Percentiles rank a stretch among this genome's conserved stretches.
These are phyloP conservation scores for Rhodotorula diobovata DNA, from an alignment of 768 basidiomycete species.

Conservation along the genomic window DNA sequence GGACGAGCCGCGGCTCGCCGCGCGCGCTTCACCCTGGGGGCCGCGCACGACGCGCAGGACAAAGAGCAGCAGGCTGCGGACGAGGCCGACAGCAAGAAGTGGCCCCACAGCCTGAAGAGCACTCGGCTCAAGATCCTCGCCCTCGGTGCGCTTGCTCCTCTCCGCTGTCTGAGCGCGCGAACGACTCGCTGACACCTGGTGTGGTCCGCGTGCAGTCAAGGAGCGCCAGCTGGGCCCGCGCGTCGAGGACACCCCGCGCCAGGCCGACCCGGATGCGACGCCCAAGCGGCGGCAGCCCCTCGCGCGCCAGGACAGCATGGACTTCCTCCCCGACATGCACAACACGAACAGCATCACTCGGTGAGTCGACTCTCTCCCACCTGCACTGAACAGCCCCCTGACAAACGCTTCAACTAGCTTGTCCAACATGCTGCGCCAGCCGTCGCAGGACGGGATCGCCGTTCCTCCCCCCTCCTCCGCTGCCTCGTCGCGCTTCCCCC, in stretches of 20 bases:
- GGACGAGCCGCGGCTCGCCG: not conserved
- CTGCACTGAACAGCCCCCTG: too few species aligned
- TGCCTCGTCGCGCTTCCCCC: not conserved
- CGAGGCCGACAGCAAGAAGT: not conserved
- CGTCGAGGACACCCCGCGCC: constrained; percentile 23
- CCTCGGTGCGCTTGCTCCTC: constrained; percentile 10
- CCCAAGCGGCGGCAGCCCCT: constrained; percentile 25
- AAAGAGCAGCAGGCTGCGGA: not conserved
- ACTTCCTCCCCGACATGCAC: constrained; percentile 28
- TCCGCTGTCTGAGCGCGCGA: not conserved
- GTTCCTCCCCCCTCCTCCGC: not conserved
- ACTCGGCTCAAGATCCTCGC: constrained; percentile 27
- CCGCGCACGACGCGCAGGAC: not conserved
- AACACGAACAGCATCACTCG: constrained; percentile 19
- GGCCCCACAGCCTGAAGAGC: constrained; percentile 21
- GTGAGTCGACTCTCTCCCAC: not conserved
- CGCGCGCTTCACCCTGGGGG: not conserved
- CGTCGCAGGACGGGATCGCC: not conserved
- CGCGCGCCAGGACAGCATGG: constrained; percentile 27
- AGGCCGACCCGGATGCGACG: constrained; percentile 27
- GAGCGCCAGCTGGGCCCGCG: constrained; percentile 4
- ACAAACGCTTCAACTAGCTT: too few species aligned
- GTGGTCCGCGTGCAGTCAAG: not conserved
- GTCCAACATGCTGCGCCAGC: constrained; percentile 30
- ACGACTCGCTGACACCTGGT: not conserved